Evolutionary conservation across 2,329 filamentous ascomycete genomes (phyloP), one percentile per base, ranked within the genome.

Genomic region (Dactylonectria macrodidyma): DNA sequence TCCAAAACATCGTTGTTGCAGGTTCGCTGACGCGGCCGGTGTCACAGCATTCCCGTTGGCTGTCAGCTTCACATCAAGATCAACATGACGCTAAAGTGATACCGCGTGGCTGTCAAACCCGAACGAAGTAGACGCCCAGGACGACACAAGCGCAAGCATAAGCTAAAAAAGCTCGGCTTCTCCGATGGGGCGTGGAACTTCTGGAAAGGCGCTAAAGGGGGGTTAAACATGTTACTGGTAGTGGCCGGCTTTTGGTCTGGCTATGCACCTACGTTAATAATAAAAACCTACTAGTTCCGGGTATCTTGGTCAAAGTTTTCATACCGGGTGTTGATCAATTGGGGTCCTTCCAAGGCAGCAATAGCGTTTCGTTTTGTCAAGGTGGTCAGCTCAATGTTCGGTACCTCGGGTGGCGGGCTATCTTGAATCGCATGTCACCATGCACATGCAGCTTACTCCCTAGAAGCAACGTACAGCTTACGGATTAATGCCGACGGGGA

Each of bases 31-130:
- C 41, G 41, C 16, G 14, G 16, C 41, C 14, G 38, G 38, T 41
- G 38, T 12, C 38, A 44, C 41, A 8, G 41, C 7, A 44, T 44
- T 44, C 14, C 16, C 41, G 8, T 6, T n/a, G 16, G 4, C n/a
- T 16, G 38, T 44, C 41, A 44, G 41, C 41, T n/a, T n/a, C 41
- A 44, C 41, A n/a, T n/a, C 48, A 44, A 65, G 55, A 30, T 34
- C 60, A 79, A 76, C 69, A 77, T 77, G 64, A 66, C 79, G 47
- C 80, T 44, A 44, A 41, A 41, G 47, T 73, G 76, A n/a, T 75
- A 78, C 5, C 59, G 34, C 47, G 55, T 59, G 38, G 55, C 55
- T 64, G 36, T 44, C 50, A 55, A 30, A 33, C 16, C 24, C 22
- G 47, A 7, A 30, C 26, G 36, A 48, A 52, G 52, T 60, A 47